phyloP scores from a whole-genome alignment of 2,329 filamentous ascomycete species.

The Erysiphe neolycopersici region DNA sequence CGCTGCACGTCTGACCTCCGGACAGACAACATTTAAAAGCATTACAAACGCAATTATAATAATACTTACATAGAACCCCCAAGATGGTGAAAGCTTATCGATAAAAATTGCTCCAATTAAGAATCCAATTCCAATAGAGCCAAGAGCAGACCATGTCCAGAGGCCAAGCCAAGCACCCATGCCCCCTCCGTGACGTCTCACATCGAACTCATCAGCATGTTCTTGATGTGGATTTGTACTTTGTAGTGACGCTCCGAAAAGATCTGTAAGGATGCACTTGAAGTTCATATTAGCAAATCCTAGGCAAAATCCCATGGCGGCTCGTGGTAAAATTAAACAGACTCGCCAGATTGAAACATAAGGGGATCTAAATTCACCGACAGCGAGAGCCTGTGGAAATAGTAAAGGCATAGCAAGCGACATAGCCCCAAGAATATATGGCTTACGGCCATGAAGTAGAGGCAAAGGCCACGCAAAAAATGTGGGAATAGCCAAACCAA shows the following conservation, averaged over 20 bases:
- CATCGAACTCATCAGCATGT: slow-evolving; percentile 36
- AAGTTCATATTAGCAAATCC: slow-evolving; percentile 60
- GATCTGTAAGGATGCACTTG: slow-evolving; percentile 40
- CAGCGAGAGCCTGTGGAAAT: slow-evolving; percentile 46
- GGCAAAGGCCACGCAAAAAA: slow-evolving; percentile 50
- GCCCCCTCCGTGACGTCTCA: slow-evolving; percentile 48
- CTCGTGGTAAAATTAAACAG: slow-evolving; percentile 34
- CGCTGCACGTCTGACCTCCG: slow-evolving; percentile 43
- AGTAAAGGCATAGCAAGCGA: slow-evolving; percentile 44
- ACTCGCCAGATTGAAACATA: slow-evolving; percentile 27
- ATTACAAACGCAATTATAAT: slow-evolving; percentile 37
- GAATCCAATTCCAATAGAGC: slow-evolving; percentile 45
- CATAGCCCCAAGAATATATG: slow-evolving; percentile 45
- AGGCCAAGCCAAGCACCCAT: slow-evolving; percentile 57
- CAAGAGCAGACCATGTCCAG: slow-evolving; percentile 55
- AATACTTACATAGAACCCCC: slow-evolving; percentile 53
- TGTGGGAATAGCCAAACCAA: slow-evolving; percentile 42
- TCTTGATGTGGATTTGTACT: slow-evolving; percentile 48
- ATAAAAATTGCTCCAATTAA: slow-evolving; percentile 45
- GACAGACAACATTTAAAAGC: slow-evolving; percentile 41
- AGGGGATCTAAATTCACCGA: slow-evolving; percentile 28
- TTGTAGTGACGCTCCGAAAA: slow-evolving; percentile 54
- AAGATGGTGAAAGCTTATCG: slow-evolving; percentile 32
- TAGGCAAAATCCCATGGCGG: slow-evolving; percentile 38
- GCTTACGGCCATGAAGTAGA: slow-evolving; percentile 48